Conservation (phyloP, 352 stramenopile species). For the Phytophthora vignae region DNA sequence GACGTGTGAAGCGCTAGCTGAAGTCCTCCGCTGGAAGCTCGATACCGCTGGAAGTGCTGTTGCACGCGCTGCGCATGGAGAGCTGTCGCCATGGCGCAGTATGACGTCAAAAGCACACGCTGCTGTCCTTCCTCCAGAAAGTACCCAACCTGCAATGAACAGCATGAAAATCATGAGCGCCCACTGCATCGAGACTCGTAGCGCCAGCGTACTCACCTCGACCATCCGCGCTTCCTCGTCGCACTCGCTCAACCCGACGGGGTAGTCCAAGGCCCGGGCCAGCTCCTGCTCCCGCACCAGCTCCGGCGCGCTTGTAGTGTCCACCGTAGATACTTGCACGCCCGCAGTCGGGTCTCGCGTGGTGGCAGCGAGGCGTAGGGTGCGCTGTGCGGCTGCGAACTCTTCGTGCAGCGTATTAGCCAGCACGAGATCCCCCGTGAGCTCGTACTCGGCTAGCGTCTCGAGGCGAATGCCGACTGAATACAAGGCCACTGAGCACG, state of each 20-base stretch:
- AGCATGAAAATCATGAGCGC: background rate
- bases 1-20: slow-evolving; percentile 29
- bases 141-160: slow-evolving; percentile 58
- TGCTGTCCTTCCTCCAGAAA: slow-evolving; percentile 38
- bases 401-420: slow-evolving; percentile 40
- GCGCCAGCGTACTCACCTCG: slow-evolving; percentile 46
- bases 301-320: background rate
- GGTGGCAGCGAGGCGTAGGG: slow-evolving; percentile 26
- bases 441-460: slow-evolving; percentile 58
- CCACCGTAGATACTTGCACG: slow-evolving; percentile 3
- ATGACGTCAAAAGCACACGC: slow-evolving; percentile 59
- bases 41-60: slow-evolving; percentile 59
- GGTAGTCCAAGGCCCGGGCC: slow-evolving; percentile 67
- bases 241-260: slow-evolving; percentile 69
- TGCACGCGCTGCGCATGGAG: slow-evolving; percentile 28
- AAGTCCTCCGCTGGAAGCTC: slow-evolving; percentile 23
- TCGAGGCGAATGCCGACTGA: slow-evolving; percentile 39
- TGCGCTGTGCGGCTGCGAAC: slow-evolving; percentile 27
- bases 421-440: slow-evolving; percentile 61
- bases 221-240: slow-evolving; percentile 50
- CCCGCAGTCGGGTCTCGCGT: background rate
- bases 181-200: background rate
- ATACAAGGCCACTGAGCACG: slow-evolving; percentile 23
- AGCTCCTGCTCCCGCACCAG: slow-evolving; percentile 47
- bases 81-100: slow-evolving; percentile 49